Conservation (phyloP, 2,329 filamentous ascomycete genomes). For the Stagonosporopsis chrysanthemi region DNA sequence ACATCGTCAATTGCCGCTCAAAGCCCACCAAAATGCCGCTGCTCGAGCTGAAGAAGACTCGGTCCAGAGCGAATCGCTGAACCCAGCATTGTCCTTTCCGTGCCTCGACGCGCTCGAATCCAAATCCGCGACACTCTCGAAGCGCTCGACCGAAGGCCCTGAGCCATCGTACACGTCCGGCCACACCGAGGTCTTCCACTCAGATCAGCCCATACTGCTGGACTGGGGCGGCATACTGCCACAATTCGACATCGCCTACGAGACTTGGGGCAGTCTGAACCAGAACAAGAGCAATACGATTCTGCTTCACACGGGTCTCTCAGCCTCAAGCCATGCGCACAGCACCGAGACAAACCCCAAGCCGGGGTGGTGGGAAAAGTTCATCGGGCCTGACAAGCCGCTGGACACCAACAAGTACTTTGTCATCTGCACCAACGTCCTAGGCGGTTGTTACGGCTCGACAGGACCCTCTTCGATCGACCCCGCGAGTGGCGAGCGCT, state of each 20-base stretch:
- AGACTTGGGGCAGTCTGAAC: slow-evolving; percentile 88
- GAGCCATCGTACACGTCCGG: slow-evolving; percentile 95
- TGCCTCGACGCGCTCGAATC: slow-evolving; percentile 53
- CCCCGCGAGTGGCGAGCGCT: slow-evolving; percentile 84
- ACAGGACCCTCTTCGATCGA: slow-evolving; percentile 90
- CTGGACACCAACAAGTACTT: slow-evolving; percentile 92
- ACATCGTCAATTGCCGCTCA: slow-evolving; percentile 40
- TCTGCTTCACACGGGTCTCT: slow-evolving; percentile 90
- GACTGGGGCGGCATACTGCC: slow-evolving; percentile 96
- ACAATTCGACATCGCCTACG: slow-evolving; percentile 89
- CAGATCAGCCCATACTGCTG: slow-evolving; percentile 75
- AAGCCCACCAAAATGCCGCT: slow-evolving; percentile 33
- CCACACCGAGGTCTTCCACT: slow-evolving; percentile 79
- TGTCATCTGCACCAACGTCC: slow-evolving; percentile 94
- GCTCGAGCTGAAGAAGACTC: slow-evolving; percentile 33
- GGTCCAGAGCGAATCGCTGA: slow-evolving; percentile 40
- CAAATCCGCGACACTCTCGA: slow-evolving; percentile 72
- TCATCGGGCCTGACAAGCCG: slow-evolving; percentile 86
- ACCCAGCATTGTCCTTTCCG: slow-evolving; percentile 52
- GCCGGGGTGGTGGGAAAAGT: slow-evolving; percentile 98
- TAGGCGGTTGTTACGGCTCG: slow-evolving; percentile 94
- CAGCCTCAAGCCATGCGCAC: slow-evolving; percentile 95
- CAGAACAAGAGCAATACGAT: slow-evolving; percentile 85
- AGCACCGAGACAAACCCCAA: slow-evolving; percentile 87
- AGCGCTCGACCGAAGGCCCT: slow-evolving; percentile 74